Conservation (phyloP, 257 asterid genomes). For the Rubia yunnanensis region DNA sequence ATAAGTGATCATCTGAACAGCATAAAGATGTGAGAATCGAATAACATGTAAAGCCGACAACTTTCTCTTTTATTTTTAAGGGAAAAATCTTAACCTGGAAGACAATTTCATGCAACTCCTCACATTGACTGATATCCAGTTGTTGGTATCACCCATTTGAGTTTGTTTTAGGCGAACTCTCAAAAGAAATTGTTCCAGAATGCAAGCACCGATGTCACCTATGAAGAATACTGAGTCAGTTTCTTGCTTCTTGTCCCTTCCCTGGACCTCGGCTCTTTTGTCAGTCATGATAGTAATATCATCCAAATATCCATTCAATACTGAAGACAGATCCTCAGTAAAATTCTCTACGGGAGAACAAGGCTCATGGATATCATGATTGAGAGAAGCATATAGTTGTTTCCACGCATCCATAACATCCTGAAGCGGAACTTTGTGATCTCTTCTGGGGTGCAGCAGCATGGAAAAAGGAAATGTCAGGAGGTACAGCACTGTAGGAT, state of each 20-base stretch:
- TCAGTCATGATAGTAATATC: conserved; percentile 20
- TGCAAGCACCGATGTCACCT: conserved; percentile 34
- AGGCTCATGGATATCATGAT: conserved; percentile 24
- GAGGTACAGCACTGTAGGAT: conserved; percentile 35
- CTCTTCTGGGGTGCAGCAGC: conserved; percentile 23
- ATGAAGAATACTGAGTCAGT: conserved; percentile 27
- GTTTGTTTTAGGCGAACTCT: conserved; percentile 24
- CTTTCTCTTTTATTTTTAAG: background rate
- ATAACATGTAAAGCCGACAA: background rate
- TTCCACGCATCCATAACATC: conserved; percentile 43
- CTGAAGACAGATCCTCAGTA: conserved; percentile 39
- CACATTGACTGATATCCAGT: conserved; percentile 23
- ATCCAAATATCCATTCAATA: conserved; percentile 35
- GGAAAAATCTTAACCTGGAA: conserved; percentile 38
- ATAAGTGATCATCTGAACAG: background rate
- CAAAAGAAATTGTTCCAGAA: conserved; percentile 37
- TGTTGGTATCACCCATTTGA: conserved; percentile 20
- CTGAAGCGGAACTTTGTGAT: conserved; percentile 29
- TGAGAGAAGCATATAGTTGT: conserved; percentile 36
- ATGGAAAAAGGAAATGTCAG: conserved; percentile 52
- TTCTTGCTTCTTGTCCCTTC: conserved; percentile 20
- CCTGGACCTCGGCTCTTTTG: conserved; percentile 22
- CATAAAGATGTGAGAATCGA: background rate
- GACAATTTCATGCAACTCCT: conserved; percentile 36
- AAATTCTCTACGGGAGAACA: conserved; percentile 26